A percentile compares a stretch with the other conserved stretches of the same genome.
Evolutionary conservation across 2,329 filamentous ascomycete species (phyloP).

Genomic region (Botrytis hyacinthi): DNA sequence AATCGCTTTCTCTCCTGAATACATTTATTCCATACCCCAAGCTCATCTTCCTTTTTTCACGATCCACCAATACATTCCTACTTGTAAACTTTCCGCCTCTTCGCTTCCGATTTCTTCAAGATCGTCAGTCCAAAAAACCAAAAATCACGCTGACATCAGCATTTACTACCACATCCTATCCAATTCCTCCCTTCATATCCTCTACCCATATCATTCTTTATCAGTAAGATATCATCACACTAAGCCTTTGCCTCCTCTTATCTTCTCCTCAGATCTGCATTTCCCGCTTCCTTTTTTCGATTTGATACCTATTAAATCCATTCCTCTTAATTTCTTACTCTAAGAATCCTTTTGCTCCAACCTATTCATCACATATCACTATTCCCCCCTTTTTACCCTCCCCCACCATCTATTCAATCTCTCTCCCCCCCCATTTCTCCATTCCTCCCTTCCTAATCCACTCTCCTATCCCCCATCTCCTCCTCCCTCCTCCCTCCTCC

Average conservation of each 20-base stretch:
- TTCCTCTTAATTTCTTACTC: background rate
- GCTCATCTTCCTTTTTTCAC: background rate
- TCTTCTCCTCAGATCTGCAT: background rate
- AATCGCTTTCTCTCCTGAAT: background rate
- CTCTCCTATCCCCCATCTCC: background rate
- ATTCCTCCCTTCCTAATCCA: too few species aligned
- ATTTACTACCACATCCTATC: background rate
- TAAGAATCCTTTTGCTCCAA: rapidly evolving
- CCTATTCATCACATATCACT: too few species aligned
- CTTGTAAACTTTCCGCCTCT: background rate
- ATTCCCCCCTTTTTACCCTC: too few species aligned
- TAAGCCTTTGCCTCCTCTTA: background rate
- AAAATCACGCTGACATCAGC: background rate
- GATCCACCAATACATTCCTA: background rate
- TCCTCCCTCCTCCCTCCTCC: background rate
- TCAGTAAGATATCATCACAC: background rate
- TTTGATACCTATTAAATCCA: background rate
- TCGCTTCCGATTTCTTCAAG: background rate
- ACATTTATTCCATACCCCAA: background rate
- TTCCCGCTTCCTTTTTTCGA: background rate
- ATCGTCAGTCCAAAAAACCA: background rate
- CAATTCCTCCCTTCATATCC: background rate
- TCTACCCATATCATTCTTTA: background rate
- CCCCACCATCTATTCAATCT: rapidly evolving
- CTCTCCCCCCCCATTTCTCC: too few species aligned